phyloP scores from a whole-genome alignment of 2,329 filamentous ascomycete species.

The Paraphoma sp. region DNA sequence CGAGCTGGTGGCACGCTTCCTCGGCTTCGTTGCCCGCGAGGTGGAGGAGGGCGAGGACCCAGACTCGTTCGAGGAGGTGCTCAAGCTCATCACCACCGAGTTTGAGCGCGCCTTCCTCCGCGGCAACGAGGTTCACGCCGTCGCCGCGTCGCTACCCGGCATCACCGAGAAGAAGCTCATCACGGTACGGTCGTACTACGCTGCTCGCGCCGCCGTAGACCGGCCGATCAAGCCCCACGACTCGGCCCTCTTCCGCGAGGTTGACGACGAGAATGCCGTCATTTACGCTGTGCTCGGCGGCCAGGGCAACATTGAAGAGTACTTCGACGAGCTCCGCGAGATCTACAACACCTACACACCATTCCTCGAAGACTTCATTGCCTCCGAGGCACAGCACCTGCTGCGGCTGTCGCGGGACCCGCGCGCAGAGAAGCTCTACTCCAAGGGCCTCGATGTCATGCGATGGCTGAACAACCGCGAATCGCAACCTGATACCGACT shows the following conservation, averaged over 20 bases:
- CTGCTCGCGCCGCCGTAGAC: slow-evolving; percentile 81
- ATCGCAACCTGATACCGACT: slow-evolving; percentile 90
- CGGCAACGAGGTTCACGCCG: slow-evolving; percentile 94
- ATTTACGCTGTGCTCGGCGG: slow-evolving; percentile 96
- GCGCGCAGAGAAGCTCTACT: slow-evolving; percentile 90
- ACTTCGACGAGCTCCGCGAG: slow-evolving; percentile 95
- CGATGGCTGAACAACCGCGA: slow-evolving; percentile 90
- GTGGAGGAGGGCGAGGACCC: slow-evolving; percentile 93
- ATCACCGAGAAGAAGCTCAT: slow-evolving; percentile 92
- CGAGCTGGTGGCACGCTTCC: slow-evolving; percentile 91
- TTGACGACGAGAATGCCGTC: slow-evolving; percentile 79
- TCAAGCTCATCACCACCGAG: slow-evolving; percentile 91
- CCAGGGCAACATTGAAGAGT: slow-evolving; percentile 99
- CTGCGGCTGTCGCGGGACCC: slow-evolving; percentile 83
- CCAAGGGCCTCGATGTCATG: slow-evolving; percentile 95
- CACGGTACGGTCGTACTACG: slow-evolving; percentile 90
- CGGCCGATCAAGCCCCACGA: slow-evolving; percentile 90
- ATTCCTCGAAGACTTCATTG: slow-evolving; percentile 86
- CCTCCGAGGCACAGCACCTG: slow-evolving; percentile 82
- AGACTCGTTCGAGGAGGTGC: slow-evolving; percentile 88
- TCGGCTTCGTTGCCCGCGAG: slow-evolving; percentile 87
- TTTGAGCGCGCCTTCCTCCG: slow-evolving; percentile 95
- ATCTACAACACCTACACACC: slow-evolving; percentile 90
- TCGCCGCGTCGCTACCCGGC: slow-evolving; percentile 84
- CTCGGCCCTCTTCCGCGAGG: slow-evolving; percentile 89